Evolutionary conservation across 352 stramenopile genomes (phyloP).

Genomic region (Phytophthora syringae): DNA sequence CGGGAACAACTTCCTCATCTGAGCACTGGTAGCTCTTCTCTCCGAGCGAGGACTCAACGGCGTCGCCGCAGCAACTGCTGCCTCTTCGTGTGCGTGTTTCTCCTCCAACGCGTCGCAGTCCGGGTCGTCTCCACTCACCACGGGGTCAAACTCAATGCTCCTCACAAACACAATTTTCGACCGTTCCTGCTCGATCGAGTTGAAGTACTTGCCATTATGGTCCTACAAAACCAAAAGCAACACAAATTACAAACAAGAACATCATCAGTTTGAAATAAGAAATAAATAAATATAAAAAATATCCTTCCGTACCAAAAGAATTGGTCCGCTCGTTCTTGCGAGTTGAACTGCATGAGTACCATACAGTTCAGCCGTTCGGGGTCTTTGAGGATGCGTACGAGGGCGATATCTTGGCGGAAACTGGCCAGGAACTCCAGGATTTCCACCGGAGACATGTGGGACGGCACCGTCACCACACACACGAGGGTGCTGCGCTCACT

Average conservation of each 20-base stretch:
- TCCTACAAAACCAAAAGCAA: conserved; percentile 55
- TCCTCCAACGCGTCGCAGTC: conserved; percentile 33
- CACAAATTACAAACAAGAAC: conserved; percentile 14
- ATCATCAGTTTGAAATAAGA: conserved; percentile 2
- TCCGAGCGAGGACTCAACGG: conserved; percentile 23
- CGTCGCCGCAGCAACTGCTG: conserved; percentile 1
- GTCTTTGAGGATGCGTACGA: conserved; percentile 86
- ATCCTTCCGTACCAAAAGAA: conserved; percentile 62
- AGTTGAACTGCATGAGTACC: conserved; percentile 83
- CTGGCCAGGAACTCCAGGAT: conserved; percentile 84
- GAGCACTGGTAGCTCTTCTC: conserved; percentile 31
- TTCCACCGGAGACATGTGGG: conserved; percentile 87
- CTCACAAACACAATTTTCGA: conserved; percentile 93
- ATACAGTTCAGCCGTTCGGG: conserved; percentile 86
- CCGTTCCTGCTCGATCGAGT: conserved; percentile 91
- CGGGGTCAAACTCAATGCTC: conserved; percentile 85
- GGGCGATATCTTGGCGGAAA: conserved; percentile 75
- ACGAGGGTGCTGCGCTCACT: conserved; percentile 78
- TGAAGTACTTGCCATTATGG: conserved; percentile 92
- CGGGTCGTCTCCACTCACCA: conserved; percentile 30
- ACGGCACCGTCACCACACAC: conserved; percentile 84
- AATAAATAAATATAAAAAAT: not conserved
- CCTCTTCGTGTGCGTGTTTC: conserved; percentile 25
- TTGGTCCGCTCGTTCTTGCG: conserved; percentile 81
- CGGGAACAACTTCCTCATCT: conserved; percentile 58